Base-by-base conservation (phyloP, 208 protist species). In the Trypanosoma mega region DNA sequence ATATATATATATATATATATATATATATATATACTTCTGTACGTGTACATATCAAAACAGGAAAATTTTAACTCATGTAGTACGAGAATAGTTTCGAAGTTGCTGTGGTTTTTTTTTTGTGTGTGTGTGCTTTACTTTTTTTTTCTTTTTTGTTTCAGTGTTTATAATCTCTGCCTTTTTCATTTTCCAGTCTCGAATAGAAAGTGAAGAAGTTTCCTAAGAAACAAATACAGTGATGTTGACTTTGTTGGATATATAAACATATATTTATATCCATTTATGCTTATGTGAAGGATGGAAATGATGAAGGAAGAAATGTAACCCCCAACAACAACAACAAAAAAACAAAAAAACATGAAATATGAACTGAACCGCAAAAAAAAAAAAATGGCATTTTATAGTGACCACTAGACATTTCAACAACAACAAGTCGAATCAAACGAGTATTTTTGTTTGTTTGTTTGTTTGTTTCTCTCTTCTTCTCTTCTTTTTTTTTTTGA, bases 141-240 rank as follows among this genome's bases (percentile, higher is more conserved):
- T 31, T 54, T 24, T 54, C 21, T 54, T 54, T 7, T 4, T 9
- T 48, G 21, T 50, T 16, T 61, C n/a, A n/a, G 8, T 39, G 24
- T 51, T 12, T 37, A 26, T 47, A n/a, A n/a, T n/a, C n/a, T n/a
- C n/a, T n/a, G n/a, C n/a, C n/a, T n/a, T n/a, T n/a, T n/a, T n/a
- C n/a, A n/a, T n/a, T n/a, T n/a, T n/a, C n/a, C n/a, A n/a, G n/a
- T n/a, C n/a, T n/a, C n/a, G n/a, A n/a, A n/a, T n/a, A n/a, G n/a
- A n/a, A n/a, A 39, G 12, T 16, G 12, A 39, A 39, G 12, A 39
- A 39, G 12, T 12, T 12, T 39, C 6, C 12, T 16, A 16, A 12
- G 6, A 12, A 16, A 12, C 12, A 39, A 16, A 12, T 39, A 12
- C 12, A 39, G 6, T 16, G 6, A 39, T 39, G 34, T 39, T 16